Percentiles rank a stretch among this genome's conserved stretches.
Evolutionary conservation across 345 rosid species (phyloP).

Genomic region (Excoecaria cochinchinensis): DNA sequence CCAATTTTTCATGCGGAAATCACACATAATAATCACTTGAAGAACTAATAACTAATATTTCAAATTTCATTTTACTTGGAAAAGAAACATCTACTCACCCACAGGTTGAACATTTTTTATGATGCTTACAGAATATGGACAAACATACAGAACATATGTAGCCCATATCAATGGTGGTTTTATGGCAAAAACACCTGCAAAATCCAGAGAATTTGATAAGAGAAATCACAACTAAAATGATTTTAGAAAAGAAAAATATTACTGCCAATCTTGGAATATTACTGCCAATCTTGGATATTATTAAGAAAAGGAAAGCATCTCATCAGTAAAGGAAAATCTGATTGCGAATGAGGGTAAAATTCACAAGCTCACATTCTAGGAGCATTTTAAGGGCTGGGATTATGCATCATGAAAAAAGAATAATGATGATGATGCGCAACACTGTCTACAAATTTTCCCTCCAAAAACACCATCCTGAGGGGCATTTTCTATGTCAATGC

Average conservation of each 20-base stretch:
- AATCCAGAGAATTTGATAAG: conserved; percentile 21
- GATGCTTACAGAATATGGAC: conserved; percentile 92
- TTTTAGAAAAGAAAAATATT: background rate
- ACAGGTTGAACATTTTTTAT: conserved; percentile 86
- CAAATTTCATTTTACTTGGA: conserved; percentile 13
- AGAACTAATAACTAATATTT: background rate
- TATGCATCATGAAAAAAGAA: background rate
- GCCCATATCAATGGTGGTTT: conserved; percentile 92
- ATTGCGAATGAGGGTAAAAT: background rate
- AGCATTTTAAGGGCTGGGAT: background rate
- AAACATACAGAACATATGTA: conserved; percentile 91
- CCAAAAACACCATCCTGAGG: background rate
- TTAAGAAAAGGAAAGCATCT: background rate
- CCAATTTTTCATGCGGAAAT: background rate
- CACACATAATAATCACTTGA: background rate
- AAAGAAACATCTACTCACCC: conserved; percentile 52
- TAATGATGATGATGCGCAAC: background rate
- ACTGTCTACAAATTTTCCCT: background rate
- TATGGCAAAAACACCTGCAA: conserved; percentile 95
- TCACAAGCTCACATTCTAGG: background rate
- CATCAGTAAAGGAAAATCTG: background rate
- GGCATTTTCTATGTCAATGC: background rate
- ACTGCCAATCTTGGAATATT: background rate
- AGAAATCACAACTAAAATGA: background rate
- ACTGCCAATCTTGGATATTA: background rate